Evolutionary conservation across 306 rosid species (phyloP), one percentile per base, ranked within the genome.

Genomic region (Gastrolobium villosum): DNA sequence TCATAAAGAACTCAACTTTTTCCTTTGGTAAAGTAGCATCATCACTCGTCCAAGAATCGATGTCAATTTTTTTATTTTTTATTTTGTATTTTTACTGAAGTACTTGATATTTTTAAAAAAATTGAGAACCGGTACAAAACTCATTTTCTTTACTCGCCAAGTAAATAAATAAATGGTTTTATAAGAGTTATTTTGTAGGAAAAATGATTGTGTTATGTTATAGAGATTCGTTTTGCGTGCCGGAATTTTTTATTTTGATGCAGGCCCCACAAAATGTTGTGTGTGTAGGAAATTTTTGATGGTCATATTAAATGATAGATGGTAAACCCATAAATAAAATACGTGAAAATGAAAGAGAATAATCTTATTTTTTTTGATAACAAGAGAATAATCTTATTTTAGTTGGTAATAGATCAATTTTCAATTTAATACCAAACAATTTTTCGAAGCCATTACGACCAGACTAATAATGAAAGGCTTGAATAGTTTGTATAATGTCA

Each of bases 21-120:
- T 7, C 67, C 74, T 52, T 68, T 44, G 36, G 15, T 73, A 73
- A 73, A 80, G 75, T 32, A 20, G 39, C 40, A 8, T 61, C 49
- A 26, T 60, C 10, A 13, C 60, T 57, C 71, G 37, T 70, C 64
- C 55, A 6, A 10, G 13, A 56, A 57, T 57, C 64, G 1, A 1
- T 10, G 26, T 44, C 68, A n/a, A 4, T 5, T 9, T 4, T 34
- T 46, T 6, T 34, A 9, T 72, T 4, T 55, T 14, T 26, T 2
- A 13, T 1, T 4, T 55, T 14, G 10, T 2, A 13, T 1, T 20
- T 1, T 20, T 20, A 20, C 26, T 20, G 36, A 61, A 43, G 10
- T 30, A 7, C 13, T 57, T 73, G 10, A 13, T 63, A 31, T 20
- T 20, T 20, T 0, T 0, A 20, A 20, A 20, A 20, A 20, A 20